Conservation (phyloP, 371 early-diverging fungal species). For the Catenaria anguillulae region DNA sequence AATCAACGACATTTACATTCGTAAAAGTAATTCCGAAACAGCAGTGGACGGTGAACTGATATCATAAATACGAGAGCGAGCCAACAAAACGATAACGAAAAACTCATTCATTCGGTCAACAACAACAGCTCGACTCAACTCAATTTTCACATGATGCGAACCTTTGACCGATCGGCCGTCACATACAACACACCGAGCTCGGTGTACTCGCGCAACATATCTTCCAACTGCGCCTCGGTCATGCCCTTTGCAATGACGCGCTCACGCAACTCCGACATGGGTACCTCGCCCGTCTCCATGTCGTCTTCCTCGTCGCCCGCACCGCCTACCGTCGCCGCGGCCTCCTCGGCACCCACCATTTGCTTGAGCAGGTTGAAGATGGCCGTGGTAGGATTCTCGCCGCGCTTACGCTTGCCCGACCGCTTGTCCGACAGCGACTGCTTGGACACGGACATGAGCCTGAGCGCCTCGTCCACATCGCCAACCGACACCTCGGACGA, state of each 20-base stretch:
- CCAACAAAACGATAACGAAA: too few species aligned
- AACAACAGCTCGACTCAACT: too few species aligned
- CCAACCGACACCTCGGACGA: slow-evolving; percentile 53
- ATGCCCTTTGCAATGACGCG: slow-evolving; percentile 60
- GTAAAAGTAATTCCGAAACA: too few species aligned
- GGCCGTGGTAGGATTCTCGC: slow-evolving; percentile 21
- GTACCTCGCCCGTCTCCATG: slow-evolving; percentile 17
- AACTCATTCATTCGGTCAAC: too few species aligned
- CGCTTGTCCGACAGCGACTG: slow-evolving; percentile 17
- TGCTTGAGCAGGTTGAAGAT: slow-evolving; percentile 53
- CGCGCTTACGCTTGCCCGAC: not conserved
- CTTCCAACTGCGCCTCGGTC: slow-evolving; percentile 52
- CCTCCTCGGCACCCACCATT: slow-evolving; percentile 25
- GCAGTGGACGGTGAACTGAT: too few species aligned
- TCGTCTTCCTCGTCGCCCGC: slow-evolving; percentile 22
- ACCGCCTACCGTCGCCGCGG: slow-evolving; percentile 28
- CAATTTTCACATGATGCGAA: slow-evolving; percentile 29
- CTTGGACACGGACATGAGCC: slow-evolving; percentile 79
- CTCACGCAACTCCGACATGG: slow-evolving; percentile 37
- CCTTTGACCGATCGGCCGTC: slow-evolving; percentile 39
- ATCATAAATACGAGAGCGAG: too few species aligned
- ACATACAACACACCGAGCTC: slow-evolving; percentile 60
- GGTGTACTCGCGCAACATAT: slow-evolving; percentile 51
- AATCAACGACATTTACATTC: too few species aligned
- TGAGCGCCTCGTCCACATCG: slow-evolving; percentile 92